phyloP scores from a whole-genome alignment of 2,329 filamentous ascomycete genomes.

The Monilinia fructigena region DNA sequence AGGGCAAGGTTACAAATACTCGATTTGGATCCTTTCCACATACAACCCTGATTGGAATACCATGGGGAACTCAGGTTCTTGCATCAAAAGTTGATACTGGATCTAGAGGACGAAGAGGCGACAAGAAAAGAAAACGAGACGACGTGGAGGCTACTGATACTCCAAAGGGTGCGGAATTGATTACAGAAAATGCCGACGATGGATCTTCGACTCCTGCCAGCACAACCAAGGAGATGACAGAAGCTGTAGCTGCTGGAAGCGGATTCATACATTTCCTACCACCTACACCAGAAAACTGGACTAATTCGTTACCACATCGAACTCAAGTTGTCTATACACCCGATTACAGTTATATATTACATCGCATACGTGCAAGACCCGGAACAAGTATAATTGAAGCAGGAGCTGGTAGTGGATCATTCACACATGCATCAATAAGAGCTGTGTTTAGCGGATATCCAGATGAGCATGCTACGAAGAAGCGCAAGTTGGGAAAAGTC shows the following conservation, averaged over 20 bases:
- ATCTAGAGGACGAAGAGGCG: slow-evolving; percentile 71
- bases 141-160: slow-evolving; percentile 38
- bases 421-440: slow-evolving; percentile 74
- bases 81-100: slow-evolving; percentile 90
- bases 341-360: slow-evolving; percentile 81
- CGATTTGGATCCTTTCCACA: slow-evolving; percentile 90
- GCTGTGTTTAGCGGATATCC: slow-evolving; percentile 75
- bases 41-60: slow-evolving; percentile 70
- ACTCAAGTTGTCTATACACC: slow-evolving; percentile 87
- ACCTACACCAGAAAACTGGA: slow-evolving; percentile 82
- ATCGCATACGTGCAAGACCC: slow-evolving; percentile 70
- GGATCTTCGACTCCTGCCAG: slow-evolving; percentile 29
- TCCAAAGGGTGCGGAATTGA: slow-evolving; percentile 16
- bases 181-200: slow-evolving; percentile 37
- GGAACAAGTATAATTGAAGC: slow-evolving; percentile 76
- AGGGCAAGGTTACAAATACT: slow-evolving; percentile 82
- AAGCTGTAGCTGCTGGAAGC: slow-evolving; percentile 54
- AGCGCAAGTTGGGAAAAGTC: slow-evolving; percentile 60
- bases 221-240: slow-evolving; percentile 44
- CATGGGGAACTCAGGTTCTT: slow-evolving; percentile 89
- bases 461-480: slow-evolving; percentile 41
- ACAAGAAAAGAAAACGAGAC: slow-evolving; percentile 47
- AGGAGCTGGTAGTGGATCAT: slow-evolving; percentile 78
- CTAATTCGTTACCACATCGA: slow-evolving; percentile 72
- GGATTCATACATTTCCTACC: slow-evolving; percentile 78